A percentile compares a stretch with the other conserved stretches of the same genome.
Evolutionary conservation across 176 grass and related monocot species (phyloP).

Genomic region (Rhynchospora pubera): DNA sequence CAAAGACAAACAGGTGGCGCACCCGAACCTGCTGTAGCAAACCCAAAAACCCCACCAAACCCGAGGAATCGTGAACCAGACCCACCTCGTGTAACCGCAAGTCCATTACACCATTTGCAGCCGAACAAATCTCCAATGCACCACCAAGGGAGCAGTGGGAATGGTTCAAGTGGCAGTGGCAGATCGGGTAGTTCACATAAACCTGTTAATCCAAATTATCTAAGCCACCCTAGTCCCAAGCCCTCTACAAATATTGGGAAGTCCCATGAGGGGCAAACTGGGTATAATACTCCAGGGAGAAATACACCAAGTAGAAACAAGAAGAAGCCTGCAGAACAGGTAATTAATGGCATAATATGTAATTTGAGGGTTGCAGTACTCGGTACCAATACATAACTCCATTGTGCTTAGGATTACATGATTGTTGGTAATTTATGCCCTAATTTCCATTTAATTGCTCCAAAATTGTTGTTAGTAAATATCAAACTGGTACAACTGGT

Average conservation of each 20-base stretch:
- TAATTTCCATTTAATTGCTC: background rate
- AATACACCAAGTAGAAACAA: background rate
- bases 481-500: background rate
- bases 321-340: slow-evolving; percentile 11
- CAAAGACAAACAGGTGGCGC: slow-evolving; percentile 18
- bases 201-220: slow-evolving; percentile 5
- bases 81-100: slow-evolving; percentile 2
- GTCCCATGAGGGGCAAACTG: background rate
- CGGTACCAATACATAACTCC: background rate
- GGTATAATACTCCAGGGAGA: background rate
- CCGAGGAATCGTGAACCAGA: slow-evolving; percentile 16
- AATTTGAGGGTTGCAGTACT: background rate
- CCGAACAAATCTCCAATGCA: slow-evolving; percentile 3
- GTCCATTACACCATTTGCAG: slow-evolving; percentile 17
- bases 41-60: slow-evolving; percentile 25
- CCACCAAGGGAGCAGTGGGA: background rate
- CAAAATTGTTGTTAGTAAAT: background rate
- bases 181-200: slow-evolving; percentile 12
- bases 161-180: background rate
- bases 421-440: background rate
- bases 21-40: slow-evolving; percentile 27
- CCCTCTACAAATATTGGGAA: background rate
- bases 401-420: background rate
- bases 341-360: background rate
- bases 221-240: slow-evolving; percentile 7